These are phyloP conservation scores for Friedmanniomyces simplex DNA, from an alignment of 495 filamentous ascomycete genomes.

Conservation along the genomic window DNA sequence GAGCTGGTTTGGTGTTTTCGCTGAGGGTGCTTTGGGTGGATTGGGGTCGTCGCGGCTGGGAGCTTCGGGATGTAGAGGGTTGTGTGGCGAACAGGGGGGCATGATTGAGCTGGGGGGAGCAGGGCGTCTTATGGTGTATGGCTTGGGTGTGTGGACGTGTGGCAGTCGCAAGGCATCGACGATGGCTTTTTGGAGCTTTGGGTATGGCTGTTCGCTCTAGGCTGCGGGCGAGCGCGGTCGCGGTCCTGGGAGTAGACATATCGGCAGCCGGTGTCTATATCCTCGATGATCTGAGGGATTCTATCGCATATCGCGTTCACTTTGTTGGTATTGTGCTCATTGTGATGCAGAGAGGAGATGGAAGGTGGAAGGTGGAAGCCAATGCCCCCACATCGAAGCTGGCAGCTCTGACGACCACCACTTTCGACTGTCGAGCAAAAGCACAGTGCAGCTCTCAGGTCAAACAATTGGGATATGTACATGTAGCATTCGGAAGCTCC, in stretches of 20 bases:
- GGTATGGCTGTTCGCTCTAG: not conserved
- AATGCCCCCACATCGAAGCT: not conserved
- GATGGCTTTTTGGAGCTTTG: not conserved
- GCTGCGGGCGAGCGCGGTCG: not conserved
- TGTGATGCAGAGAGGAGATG: not conserved
- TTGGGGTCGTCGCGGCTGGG: constrained; percentile 1
- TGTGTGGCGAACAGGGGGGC: too few species aligned
- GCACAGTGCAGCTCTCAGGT: not conserved
- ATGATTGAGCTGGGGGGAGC: not conserved
- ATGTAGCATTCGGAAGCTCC: too few species aligned
- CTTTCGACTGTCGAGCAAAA: too few species aligned
- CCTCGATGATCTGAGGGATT: too few species aligned
- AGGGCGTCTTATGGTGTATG: not conserved
- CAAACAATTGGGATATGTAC: too few species aligned
- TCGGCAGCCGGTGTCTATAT: not conserved
- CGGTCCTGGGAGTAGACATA: not conserved
- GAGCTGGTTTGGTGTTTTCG: constrained; percentile 20
- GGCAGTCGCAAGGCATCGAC: not conserved
- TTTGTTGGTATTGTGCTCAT: not conserved
- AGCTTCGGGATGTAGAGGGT: too few species aligned
- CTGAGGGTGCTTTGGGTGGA: constrained; percentile 27
- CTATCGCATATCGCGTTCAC: too few species aligned
- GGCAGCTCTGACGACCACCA: not conserved
- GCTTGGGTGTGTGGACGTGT: not conserved
- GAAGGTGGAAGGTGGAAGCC: not conserved